These are phyloP conservation scores for Cucurbita ficifolia DNA, from an alignment of 306 rosid genomes.

Conservation along the genomic window DNA sequence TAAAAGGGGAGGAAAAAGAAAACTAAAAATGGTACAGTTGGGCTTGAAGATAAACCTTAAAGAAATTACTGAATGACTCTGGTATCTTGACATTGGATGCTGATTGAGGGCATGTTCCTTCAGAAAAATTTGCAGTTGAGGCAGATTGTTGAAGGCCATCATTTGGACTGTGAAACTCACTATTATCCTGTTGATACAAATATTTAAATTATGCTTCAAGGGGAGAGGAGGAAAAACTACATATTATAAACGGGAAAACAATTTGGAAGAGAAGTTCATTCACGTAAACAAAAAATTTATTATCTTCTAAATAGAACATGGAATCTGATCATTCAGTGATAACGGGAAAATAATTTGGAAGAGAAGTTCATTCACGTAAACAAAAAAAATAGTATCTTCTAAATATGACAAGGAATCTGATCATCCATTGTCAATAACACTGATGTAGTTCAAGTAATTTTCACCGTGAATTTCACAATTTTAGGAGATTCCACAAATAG, in stretches of 20 bases:
- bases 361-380: background rate
- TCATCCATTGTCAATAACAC: background rate
- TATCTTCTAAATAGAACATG: background rate
- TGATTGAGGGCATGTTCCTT: constrained; percentile 15
- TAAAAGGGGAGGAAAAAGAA: background rate
- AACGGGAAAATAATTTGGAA: background rate
- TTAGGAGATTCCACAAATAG: background rate
- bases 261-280: background rate
- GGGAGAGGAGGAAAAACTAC: background rate
- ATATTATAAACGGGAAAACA: background rate
- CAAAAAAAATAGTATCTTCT: background rate
- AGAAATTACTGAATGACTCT: constrained; percentile 9
- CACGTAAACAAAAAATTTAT: background rate
- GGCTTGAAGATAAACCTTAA: constrained; percentile 21
- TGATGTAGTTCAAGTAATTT: background rate
- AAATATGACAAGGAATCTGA: background rate
- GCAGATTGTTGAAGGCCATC: constrained; percentile 12
- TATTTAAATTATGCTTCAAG: background rate
- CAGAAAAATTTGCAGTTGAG: constrained; percentile 15
- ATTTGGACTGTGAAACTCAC: constrained; percentile 20
- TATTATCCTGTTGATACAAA: constrained; percentile 15
- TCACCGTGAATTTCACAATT: background rate
- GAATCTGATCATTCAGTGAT: background rate
- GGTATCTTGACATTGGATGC: constrained; percentile 13
- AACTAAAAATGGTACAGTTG: background rate